Evolutionary conservation across 2,329 filamentous ascomycete species (phyloP), one percentile per base, ranked within the genome.

Genomic region (Aspergillus piperis): DNA sequence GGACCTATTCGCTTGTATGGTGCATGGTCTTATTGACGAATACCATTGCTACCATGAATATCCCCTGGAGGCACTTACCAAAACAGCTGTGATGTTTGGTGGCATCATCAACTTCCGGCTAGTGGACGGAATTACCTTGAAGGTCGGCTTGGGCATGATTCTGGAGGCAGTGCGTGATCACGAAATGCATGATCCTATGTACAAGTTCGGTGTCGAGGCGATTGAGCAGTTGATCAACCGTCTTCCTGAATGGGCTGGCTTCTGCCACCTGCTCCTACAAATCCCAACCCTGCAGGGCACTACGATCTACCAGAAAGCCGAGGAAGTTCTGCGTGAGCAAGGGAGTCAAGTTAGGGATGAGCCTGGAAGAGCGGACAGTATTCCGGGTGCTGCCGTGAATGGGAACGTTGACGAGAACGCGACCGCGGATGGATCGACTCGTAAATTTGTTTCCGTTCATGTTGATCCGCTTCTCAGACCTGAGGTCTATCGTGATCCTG

Each of bases 1-100:
- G 74, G 95, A 99, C 73, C 85, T 97, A 6, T 99, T 99, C 73
- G 91, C 94, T 13, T 97, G 94, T 79, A 99, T 99, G 92, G 96
- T 99, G 38, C 93, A 97, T 71, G 95, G 95, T 0, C 82, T 99
- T 3, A 97, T 99, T 69, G 95, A 99, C 69, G 95, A 99, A 79
- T 99, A 97, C 74, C 89, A 89, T 58, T 96, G 96, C 71, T 99
- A 97, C 73, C 87, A 90, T 42, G 93, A 96, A 71, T 99, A 99
- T 75, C 96, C 96, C 0, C 82, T 97, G n/a, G 94, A 97, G 71
- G 95, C 95, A 5, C 81, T 99, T 54, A 94, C 94, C 7, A 98
- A 94, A 10, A 99, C 95, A 0, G 94, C 95, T 3, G 93, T 99
- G 8, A 84, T 99, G 27, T 99, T 99, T 73, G 95, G 95, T 58